phyloP scores from a whole-genome alignment of 345 rosid genomes.

The Eucalyptus regnans region DNA sequence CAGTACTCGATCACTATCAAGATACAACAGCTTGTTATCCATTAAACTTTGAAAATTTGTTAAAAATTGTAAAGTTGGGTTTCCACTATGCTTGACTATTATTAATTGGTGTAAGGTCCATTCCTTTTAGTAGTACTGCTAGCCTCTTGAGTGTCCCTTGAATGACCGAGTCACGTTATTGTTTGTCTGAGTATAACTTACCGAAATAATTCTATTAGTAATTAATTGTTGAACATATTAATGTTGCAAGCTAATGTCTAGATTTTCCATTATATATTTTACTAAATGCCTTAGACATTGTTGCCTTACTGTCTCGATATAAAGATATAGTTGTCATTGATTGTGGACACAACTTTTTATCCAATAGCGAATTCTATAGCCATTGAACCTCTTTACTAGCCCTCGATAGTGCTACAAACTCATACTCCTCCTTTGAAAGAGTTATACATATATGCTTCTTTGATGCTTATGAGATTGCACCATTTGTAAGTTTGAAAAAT shows the following conservation, averaged over 20 bases:
- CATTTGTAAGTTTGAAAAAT: no score
- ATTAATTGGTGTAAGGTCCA: neutral
- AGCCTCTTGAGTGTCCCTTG: neutral
- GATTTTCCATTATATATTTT: neutral
- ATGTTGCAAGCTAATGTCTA: neutral
- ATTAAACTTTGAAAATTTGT: neutral
- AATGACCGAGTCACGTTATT: neutral
- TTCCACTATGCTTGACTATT: neutral
- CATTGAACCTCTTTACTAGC: no score
- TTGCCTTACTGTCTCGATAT: no score
- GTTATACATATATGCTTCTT: no score
- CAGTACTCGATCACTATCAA: neutral
- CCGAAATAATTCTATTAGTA: rapidly evolving
- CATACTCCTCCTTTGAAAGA: no score
- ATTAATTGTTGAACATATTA: no score
- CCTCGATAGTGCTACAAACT: no score
- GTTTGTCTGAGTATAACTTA: no score
- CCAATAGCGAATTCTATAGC: no score
- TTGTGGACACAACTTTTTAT: no score
- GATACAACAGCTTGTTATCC: neutral
- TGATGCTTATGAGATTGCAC: no score
- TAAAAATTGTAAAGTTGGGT: neutral
- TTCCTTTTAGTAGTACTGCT: neutral
- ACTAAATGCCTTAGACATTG: neutral
- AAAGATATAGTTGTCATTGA: no score